phyloP scores from a whole-genome alignment of 495 filamentous ascomycete genomes.

The Neurospora terricola region DNA sequence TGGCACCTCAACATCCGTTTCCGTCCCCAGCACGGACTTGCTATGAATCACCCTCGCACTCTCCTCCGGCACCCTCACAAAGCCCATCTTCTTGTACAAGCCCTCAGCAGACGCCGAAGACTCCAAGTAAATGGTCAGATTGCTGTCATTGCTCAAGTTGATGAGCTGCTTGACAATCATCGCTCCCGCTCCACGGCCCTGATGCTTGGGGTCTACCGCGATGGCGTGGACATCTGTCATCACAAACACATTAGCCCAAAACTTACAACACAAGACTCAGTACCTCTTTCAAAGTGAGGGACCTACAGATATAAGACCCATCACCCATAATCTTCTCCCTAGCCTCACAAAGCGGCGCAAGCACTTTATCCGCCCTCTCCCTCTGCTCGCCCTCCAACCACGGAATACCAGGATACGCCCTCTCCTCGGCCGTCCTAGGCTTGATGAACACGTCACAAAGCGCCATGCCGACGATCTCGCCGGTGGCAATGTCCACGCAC shows the following conservation, averaged over 20 bases:
- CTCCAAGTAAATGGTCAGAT: slow-evolving; percentile 24
- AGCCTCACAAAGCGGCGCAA: slow-evolving; percentile 21
- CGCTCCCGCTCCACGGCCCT: slow-evolving; percentile 32
- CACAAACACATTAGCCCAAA: background rate
- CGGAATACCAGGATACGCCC: slow-evolving; percentile 14
- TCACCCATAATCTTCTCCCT: slow-evolving; percentile 22
- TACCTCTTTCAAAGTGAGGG: too few relatives aligned
- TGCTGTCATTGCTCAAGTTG: slow-evolving; percentile 25
- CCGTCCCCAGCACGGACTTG: slow-evolving; percentile 7
- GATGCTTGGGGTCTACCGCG: slow-evolving; percentile 22
- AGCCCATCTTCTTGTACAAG: slow-evolving; percentile 22
- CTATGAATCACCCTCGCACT: slow-evolving; percentile 14
- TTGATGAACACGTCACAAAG: slow-evolving; percentile 21
- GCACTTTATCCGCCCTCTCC: slow-evolving; percentile 17
- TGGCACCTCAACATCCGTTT: slow-evolving; percentile 15
- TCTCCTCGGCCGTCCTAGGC: slow-evolving; percentile 9
- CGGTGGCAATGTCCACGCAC: slow-evolving; percentile 25
- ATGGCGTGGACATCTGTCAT: slow-evolving; percentile 20
- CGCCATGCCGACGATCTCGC: slow-evolving; percentile 27
- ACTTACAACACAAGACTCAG: background rate
- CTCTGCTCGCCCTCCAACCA: slow-evolving; percentile 26
- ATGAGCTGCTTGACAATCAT: slow-evolving; percentile 33
- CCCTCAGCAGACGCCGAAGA: slow-evolving; percentile 13
- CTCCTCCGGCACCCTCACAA: slow-evolving; percentile 10
- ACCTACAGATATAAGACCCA: slow-evolving; percentile 21